Percentiles rank a stretch among this genome's conserved stretches.
Evolutionary conservation across 768 basidiomycete genomes (phyloP).

Genomic region (Daedalea quercina): DNA sequence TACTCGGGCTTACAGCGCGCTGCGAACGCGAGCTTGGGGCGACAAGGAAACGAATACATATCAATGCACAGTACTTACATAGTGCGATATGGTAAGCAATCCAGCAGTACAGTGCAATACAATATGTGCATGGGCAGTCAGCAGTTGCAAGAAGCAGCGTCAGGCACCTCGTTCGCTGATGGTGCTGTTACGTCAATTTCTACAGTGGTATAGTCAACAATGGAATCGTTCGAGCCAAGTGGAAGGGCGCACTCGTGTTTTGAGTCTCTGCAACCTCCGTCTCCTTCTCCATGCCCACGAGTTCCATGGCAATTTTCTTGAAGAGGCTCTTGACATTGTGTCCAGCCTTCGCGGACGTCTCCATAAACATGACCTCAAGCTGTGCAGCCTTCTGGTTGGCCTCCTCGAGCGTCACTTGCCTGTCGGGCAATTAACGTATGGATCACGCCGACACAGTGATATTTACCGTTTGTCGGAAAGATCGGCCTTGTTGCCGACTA

Average conservation of each 20-base stretch:
- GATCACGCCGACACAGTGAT: slow-evolving; percentile 18
- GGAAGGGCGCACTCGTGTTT: slow-evolving; percentile 35
- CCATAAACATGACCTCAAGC: slow-evolving; percentile 96
- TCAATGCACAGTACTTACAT: neutral
- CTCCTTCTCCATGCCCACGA: slow-evolving; percentile 94
- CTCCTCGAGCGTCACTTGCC: slow-evolving; percentile 98
- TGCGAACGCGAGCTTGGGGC: too few species aligned
- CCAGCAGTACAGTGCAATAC: neutral
- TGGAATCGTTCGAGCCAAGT: neutral
- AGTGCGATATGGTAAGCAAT: neutral
- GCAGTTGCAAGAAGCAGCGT: slow-evolving; percentile 84
- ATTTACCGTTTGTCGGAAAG: slow-evolving; percentile 91
- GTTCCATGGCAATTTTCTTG: slow-evolving; percentile 98
- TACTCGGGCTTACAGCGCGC: too few species aligned
- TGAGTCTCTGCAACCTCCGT: slow-evolving; percentile 40
- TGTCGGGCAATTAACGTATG: slow-evolving; percentile 25
- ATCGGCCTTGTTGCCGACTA: slow-evolving; percentile 99
- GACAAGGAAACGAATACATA: too few species aligned
- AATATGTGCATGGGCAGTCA: slow-evolving; percentile 32
- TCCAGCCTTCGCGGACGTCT: slow-evolving; percentile 98
- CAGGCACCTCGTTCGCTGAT: slow-evolving; percentile 61
- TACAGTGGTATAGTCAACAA: slow-evolving; percentile 23
- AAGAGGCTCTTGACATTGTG: slow-evolving; percentile 99
- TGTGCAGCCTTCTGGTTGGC: slow-evolving; percentile 88
- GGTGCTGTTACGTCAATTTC: slow-evolving; percentile 91